Evolutionary conservation across 2,329 filamentous ascomycete genomes (phyloP), one percentile per base, ranked within the genome.

Genomic region (Hymenoscyphus occultus): DNA sequence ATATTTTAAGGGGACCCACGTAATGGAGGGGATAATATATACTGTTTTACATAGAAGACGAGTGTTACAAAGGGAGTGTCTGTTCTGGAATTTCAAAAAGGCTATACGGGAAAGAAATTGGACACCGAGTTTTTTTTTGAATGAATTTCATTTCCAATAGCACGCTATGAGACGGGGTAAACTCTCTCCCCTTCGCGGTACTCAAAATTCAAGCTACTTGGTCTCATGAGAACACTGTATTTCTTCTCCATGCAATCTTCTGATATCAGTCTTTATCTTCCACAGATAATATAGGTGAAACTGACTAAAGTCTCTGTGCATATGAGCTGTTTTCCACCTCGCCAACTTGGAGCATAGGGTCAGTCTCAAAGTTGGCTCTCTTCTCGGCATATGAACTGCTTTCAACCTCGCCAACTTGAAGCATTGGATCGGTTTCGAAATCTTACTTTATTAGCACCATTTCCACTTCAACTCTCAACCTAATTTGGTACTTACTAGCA

Each of bases 281-380:
- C 6, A 48, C 6, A 2, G 12, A n/a, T 19, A 22, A 10, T 9
- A 22, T 9, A 22, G 10, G 4, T 7, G 19, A 48, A 48, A 48
- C 45, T 48, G 1, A 48, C 45, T 48, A 48, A 19, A 19, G 22
- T 19, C n/a, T 48, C 45, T 48, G n/a, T 10, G 45, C 45, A 22
- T 48, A 48, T 48, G 45, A 48, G 16, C 45, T 22, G 6, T 16
- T 9, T 9, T 4, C 45, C 6, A 9, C 22, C 74, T 57, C 32
- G 1, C 54, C 28, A 57, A 57, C 54, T 14, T 31, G 28, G 16
- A 59, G 57, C 31, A 39, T 59, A 5, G 57, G 35, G 10, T 59
- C 35, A 6, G 57, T 39, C 39, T 59, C 39, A 10, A 59, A 59
- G 32, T 59, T 42, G 5, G 35, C 57, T 39, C 57, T 39, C 39